Percentiles rank a stretch among this genome's conserved stretches.
These are phyloP conservation scores for Rhododendron mucronatum DNA, from an alignment of 148 eudicot species.

Conservation along the genomic window DNA sequence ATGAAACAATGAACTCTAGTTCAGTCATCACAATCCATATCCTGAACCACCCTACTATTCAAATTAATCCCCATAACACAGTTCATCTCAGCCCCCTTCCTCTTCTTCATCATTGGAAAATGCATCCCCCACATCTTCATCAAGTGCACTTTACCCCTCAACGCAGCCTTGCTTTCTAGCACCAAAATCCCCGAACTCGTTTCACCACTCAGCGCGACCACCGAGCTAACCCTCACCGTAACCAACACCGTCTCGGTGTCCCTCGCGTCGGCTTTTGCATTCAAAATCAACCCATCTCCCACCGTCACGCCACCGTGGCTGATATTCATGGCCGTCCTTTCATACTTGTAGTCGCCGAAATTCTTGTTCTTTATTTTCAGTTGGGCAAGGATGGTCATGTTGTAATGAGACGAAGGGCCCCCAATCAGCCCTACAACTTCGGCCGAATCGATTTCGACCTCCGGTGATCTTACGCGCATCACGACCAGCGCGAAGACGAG, in stretches of 20 bases:
- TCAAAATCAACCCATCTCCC: conserved; percentile 13
- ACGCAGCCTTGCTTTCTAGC: conserved; percentile 11
- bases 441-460: not conserved
- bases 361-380: conserved; percentile 23
- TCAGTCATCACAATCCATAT: conserved; percentile 12
- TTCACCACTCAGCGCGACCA: not conserved
- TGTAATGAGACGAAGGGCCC: not conserved
- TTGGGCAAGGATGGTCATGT: conserved; percentile 12
- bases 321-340: conserved; percentile 2
- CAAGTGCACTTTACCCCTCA: conserved; percentile 23
- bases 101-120: conserved; percentile 8
- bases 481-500: conserved; percentile 6
- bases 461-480: conserved; percentile 10
- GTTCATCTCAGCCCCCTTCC: conserved; percentile 21
- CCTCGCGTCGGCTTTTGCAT: conserved; percentile 16
- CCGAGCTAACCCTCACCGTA: not conserved
- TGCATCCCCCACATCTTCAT: conserved; percentile 7
- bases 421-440: not conserved
- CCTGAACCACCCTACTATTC: conserved; percentile 20
- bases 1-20: not conserved
- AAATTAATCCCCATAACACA: conserved; percentile 20
- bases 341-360: conserved; percentile 9
- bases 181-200: conserved; percentile 21
- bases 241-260: conserved; percentile 13
- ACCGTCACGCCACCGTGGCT: conserved; percentile 16